Evolutionary conservation across 2,329 filamentous ascomycete genomes (phyloP).

Genomic region (Emergomyces orientalis): DNA sequence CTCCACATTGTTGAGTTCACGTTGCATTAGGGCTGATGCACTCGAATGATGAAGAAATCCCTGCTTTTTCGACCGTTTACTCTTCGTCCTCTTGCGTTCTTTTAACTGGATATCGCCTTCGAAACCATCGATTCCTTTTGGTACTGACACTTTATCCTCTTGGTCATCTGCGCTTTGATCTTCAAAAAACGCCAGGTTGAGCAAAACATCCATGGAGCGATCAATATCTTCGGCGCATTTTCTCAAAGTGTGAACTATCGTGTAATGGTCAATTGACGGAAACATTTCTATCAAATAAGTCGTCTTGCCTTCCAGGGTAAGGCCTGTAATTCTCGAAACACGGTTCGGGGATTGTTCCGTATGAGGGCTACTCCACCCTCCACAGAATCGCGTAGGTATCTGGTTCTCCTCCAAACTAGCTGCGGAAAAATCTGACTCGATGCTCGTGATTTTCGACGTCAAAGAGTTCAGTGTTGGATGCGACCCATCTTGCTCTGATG

Average conservation of each 20-base stretch:
- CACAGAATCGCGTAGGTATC: neutral
- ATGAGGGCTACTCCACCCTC: neutral
- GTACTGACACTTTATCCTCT: conserved; percentile 34
- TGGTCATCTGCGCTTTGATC: conserved; percentile 46
- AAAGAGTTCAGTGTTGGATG: conserved; percentile 33
- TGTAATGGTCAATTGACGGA: conserved; percentile 54
- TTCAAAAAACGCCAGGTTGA: conserved; percentile 70
- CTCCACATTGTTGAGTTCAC: conserved; percentile 14
- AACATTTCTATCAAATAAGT: conserved; percentile 61
- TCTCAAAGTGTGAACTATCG: conserved; percentile 57
- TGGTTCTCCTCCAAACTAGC: conserved; percentile 19
- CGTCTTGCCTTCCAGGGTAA: conserved; percentile 50
- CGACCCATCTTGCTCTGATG: conserved; percentile 23
- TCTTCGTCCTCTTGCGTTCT: conserved; percentile 39
- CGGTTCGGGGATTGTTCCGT: neutral
- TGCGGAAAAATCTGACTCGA: conserved; percentile 40
- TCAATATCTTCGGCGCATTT: conserved; percentile 60
- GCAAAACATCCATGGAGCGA: conserved; percentile 65
- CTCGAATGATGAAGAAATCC: conserved; percentile 12
- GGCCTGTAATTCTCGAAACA: conserved; percentile 17
- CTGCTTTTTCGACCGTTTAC: conserved; percentile 29
- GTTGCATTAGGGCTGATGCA: conserved; percentile 19
- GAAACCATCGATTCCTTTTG: conserved; percentile 78
- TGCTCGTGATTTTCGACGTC: conserved; percentile 43
- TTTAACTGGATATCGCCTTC: conserved; percentile 38